These are phyloP conservation scores for Nicotiana tabacum DNA, from an alignment of 257 asterid genomes.

Conservation along the genomic window DNA sequence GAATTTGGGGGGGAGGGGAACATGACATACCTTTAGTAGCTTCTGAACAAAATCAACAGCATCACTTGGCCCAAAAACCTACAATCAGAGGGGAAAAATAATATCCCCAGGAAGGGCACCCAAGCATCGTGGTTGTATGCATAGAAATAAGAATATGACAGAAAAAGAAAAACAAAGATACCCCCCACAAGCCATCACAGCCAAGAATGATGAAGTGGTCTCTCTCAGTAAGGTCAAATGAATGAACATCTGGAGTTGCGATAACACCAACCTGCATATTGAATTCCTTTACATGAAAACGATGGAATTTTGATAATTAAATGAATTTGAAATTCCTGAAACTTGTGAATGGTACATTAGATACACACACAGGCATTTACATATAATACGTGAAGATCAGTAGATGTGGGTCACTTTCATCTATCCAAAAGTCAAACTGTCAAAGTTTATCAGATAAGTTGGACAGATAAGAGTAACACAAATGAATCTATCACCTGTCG, in stretches of 20 bases:
- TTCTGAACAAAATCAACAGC: slow-evolving; percentile 84
- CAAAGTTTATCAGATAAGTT: not conserved
- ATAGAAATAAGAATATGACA: not conserved
- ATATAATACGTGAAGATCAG: no score
- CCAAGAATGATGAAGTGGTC: slow-evolving; percentile 88
- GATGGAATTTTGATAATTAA: not conserved
- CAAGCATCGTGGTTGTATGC: not conserved
- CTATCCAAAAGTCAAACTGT: not conserved
- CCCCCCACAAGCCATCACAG: slow-evolving; percentile 99
- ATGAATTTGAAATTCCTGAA: not conserved
- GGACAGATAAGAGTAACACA: not conserved
- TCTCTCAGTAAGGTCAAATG: slow-evolving; percentile 88
- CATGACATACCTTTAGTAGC: slow-evolving; percentile 60
- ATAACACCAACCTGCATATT: slow-evolving; percentile 79
- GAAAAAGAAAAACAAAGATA: slow-evolving; percentile 21
- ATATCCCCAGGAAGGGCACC: not conserved
- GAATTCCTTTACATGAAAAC: slow-evolving; percentile 3
- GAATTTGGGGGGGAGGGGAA: not conserved
- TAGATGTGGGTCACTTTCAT: not conserved
- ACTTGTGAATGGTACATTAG: not conserved
- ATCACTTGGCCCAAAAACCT: slow-evolving; percentile 95
- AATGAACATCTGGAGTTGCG: slow-evolving; percentile 83
- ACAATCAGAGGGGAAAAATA: slow-evolving; percentile 2
- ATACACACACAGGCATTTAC: not conserved
- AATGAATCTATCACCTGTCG: not conserved